A percentile compares a stretch with the other conserved stretches of the same genome.
Conservation (phyloP, 2,329 filamentous ascomycete species). For the Sphaceloma murrayae region DNA sequence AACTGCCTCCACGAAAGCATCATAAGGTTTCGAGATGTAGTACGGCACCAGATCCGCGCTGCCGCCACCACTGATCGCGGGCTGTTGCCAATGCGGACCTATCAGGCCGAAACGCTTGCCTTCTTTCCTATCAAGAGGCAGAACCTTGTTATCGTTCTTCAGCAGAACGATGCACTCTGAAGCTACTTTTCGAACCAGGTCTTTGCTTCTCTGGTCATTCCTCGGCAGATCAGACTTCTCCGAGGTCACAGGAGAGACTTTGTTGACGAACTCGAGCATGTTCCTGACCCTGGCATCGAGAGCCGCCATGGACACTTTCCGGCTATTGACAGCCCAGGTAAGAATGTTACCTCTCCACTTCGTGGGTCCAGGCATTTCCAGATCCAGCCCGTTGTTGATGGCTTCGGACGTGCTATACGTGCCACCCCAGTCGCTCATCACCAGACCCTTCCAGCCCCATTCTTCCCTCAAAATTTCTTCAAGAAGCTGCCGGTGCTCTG, state of each 20-base stretch:
- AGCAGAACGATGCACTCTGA: constrained; percentile 33
- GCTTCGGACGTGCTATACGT: constrained; percentile 59
- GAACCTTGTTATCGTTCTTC: constrained; percentile 56
- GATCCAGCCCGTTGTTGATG: constrained; percentile 52
- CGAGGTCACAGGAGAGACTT: constrained; percentile 14
- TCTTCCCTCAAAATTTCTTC: constrained; percentile 60
- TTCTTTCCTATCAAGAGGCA: constrained; percentile 53
- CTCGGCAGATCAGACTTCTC: constrained; percentile 23
- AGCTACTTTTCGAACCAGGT: constrained; percentile 24
- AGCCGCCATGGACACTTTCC: constrained; percentile 42
- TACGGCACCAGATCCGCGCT: constrained; percentile 28
- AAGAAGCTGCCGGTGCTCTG: constrained; percentile 56
- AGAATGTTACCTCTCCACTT: constrained; percentile 32
- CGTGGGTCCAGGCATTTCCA: constrained; percentile 25
- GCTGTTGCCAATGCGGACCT: constrained; percentile 63
- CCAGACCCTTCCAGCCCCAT: constrained; percentile 53
- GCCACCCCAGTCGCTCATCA: constrained; percentile 68
- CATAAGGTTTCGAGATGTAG: constrained; percentile 27
- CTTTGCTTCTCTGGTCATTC: constrained; percentile 26
- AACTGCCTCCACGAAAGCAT: constrained; percentile 23
- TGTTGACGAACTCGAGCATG: constrained; percentile 49
- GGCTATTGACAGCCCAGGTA: constrained; percentile 37
- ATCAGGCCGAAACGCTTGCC: constrained; percentile 61
- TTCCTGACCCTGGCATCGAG: constrained; percentile 53
- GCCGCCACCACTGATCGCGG: constrained; percentile 38